Conservation (phyloP, 441 rosid genomes). For the Kokia cookei region DNA sequence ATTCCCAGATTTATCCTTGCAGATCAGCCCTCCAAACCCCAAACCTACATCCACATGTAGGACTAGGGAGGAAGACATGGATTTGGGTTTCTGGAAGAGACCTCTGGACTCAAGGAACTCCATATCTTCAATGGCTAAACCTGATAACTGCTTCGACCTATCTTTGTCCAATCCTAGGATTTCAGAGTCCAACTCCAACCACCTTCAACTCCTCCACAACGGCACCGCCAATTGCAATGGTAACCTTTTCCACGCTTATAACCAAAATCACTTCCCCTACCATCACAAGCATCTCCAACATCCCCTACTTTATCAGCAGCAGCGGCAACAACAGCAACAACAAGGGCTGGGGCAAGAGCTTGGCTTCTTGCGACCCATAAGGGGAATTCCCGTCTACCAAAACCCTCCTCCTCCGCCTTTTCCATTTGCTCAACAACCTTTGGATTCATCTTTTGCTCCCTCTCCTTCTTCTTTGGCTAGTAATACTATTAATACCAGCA, state of each 20-base stretch:
- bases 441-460: slow-evolving; percentile 27
- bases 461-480: slow-evolving; percentile 25
- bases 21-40: slow-evolving; percentile 83
- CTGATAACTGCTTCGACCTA: slow-evolving; percentile 33
- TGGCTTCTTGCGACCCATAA: slow-evolving; percentile 74
- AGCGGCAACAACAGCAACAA: slow-evolving; percentile 25
- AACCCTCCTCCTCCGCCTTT: slow-evolving; percentile 42
- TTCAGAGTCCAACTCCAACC: slow-evolving; percentile 37
- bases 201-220: slow-evolving; percentile 35
- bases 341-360: slow-evolving; percentile 49
- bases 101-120: slow-evolving; percentile 70
- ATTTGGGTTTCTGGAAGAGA: slow-evolving; percentile 85
- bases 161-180: slow-evolving; percentile 48
- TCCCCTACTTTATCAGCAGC: slow-evolving; percentile 36
- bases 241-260: slow-evolving; percentile 36
- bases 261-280: slow-evolving; percentile 21
- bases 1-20: slow-evolving; percentile 92
- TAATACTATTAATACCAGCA: slow-evolving; percentile 17
- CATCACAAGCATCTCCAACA: slow-evolving; percentile 19
- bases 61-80: slow-evolving; percentile 53
- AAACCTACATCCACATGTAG: slow-evolving; percentile 68
- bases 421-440: slow-evolving; percentile 51
- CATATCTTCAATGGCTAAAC: slow-evolving; percentile 41
- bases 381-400: slow-evolving; percentile 93
- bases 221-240: slow-evolving; percentile 25